Evolutionary conservation across 352 stramenopile species (phyloP).

Genomic region (Saprolegnia diclina): DNA sequence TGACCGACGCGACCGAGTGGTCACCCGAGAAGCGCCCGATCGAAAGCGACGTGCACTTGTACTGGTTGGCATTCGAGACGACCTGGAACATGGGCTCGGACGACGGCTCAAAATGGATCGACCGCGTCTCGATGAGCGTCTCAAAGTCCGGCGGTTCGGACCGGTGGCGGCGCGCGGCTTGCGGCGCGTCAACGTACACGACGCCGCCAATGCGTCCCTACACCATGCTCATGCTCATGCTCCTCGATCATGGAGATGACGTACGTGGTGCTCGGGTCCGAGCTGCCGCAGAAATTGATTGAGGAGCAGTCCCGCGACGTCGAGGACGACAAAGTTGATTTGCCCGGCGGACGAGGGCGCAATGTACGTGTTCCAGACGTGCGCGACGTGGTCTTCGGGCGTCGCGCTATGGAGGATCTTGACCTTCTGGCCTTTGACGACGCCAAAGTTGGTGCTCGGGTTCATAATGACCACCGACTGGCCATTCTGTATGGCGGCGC

Average conservation of each 20-base stretch:
- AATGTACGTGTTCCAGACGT: slow-evolving; percentile 87
- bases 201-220: slow-evolving; percentile 60
- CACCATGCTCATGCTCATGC: background rate
- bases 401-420: slow-evolving; percentile 77
- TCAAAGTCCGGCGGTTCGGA: slow-evolving; percentile 40
- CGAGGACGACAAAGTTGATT: slow-evolving; percentile 81
- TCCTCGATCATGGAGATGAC: background rate
- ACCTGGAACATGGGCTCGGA: slow-evolving; percentile 77
- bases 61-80: slow-evolving; percentile 62
- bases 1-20: slow-evolving; percentile 66
- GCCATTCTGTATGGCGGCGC: slow-evolving; percentile 76
- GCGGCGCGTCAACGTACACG: slow-evolving; percentile 79
- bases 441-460: slow-evolving; percentile 71
- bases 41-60: slow-evolving; percentile 72
- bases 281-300: slow-evolving; percentile 66
- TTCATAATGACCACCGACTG: slow-evolving; percentile 80
- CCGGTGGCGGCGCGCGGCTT: slow-evolving; percentile 61
- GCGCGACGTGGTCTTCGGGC: slow-evolving; percentile 68
- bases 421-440: slow-evolving; percentile 71
- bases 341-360: slow-evolving; percentile 70
- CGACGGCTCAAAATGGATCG: slow-evolving; percentile 82
- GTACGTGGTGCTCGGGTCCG: slow-evolving; percentile 44
- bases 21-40: slow-evolving; percentile 66
- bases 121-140: slow-evolving; percentile 50
- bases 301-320: slow-evolving; percentile 58